A percentile compares a stretch with the other conserved stretches of the same genome.
Conservation (phyloP, 179 eudicot species). For the Vitellaria paradoxa region DNA sequence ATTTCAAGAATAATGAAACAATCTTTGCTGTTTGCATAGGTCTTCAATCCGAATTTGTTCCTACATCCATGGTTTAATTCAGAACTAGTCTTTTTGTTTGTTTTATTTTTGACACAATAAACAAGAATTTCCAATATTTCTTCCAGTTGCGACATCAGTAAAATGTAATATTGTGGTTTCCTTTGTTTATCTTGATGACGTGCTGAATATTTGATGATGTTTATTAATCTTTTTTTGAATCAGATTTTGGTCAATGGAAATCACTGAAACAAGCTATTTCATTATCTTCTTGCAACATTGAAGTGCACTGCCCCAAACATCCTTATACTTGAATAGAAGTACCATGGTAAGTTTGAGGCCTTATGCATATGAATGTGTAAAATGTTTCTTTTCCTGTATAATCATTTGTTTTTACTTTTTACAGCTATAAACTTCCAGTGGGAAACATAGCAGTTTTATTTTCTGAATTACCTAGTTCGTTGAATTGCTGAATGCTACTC, state of each 20-base stretch:
- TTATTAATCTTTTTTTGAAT: neutral
- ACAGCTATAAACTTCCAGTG: neutral
- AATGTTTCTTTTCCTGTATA: neutral
- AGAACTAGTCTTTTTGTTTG: neutral
- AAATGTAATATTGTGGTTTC: too few relatives aligned
- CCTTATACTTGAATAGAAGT: conserved; percentile 5
- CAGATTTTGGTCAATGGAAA: neutral
- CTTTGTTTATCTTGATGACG: neutral
- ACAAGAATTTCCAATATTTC: neutral
- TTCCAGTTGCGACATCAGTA: neutral
- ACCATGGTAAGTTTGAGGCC: conserved; percentile 9
- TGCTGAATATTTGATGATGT: neutral
- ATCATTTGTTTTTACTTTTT: neutral
- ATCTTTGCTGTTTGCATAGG: too few relatives aligned
- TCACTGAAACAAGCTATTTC: neutral
- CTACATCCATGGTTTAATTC: neutral
- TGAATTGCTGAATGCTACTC: neutral
- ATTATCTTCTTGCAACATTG: neutral
- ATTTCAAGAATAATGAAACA: neutral
- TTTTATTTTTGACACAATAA: neutral
- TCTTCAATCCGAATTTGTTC: neutral
- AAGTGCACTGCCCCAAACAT: conserved; percentile 3
- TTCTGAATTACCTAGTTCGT: too few relatives aligned
- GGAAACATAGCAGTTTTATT: neutral
- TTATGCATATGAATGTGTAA: neutral